Conservation (phyloP, 1,284 basidiomycete genomes). For the Tylopilus orsonianus region DNA sequence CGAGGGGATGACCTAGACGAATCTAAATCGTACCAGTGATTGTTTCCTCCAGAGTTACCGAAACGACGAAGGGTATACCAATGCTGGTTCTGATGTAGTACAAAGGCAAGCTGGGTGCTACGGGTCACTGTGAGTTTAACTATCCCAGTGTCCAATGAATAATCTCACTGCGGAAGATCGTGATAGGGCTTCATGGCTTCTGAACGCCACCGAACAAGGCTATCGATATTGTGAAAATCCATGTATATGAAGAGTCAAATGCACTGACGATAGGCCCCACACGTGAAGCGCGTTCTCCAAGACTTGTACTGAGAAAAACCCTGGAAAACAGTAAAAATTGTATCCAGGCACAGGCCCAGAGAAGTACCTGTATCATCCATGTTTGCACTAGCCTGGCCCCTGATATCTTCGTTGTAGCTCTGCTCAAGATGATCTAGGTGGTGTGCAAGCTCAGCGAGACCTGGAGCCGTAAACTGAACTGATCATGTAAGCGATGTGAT, state of each 20-base stretch:
- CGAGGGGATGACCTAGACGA: constrained; percentile 72
- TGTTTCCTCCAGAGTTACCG: constrained; percentile 52
- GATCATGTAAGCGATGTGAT: constrained; percentile 19
- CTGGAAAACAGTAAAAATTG: constrained; percentile 36
- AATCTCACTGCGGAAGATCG: constrained; percentile 70
- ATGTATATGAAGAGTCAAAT: constrained; percentile 4
- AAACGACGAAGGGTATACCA: constrained; percentile 91
- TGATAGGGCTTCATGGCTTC: constrained; percentile 80
- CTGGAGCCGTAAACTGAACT: constrained; percentile 76
- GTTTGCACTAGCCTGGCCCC: constrained; percentile 60
- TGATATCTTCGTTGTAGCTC: constrained; percentile 50
- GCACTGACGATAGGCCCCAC: constrained; percentile 72
- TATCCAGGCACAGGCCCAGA: background rate
- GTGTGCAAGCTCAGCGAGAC: constrained; percentile 81
- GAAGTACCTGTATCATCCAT: constrained; percentile 82
- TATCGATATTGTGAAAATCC: constrained; percentile 25
- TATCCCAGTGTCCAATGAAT: constrained; percentile 6
- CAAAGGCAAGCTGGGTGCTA: constrained; percentile 84
- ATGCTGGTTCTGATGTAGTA: constrained; percentile 84
- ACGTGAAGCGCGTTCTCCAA: constrained; percentile 79
- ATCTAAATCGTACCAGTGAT: constrained; percentile 92
- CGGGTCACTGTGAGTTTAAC: constrained; percentile 12
- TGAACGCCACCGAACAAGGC: constrained; percentile 81
- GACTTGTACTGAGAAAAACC: constrained; percentile 87
- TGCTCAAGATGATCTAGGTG: constrained; percentile 66